These are phyloP conservation scores for Didymella exigua DNA, from an alignment of 2,329 filamentous ascomycete genomes.

Conservation along the genomic window DNA sequence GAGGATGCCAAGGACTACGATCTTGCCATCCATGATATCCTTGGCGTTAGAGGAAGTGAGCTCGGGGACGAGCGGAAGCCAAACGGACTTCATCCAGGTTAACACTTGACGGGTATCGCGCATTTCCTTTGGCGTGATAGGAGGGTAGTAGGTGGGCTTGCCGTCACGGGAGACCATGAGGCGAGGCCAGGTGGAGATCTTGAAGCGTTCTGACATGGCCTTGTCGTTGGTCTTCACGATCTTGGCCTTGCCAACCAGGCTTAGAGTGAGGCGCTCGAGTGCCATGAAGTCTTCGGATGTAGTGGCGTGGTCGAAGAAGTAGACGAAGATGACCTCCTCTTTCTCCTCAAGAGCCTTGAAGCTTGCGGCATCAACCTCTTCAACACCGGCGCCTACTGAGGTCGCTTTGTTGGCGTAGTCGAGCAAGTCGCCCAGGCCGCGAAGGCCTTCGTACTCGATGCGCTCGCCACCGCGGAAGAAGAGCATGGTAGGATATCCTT, in stretches of 20 bases:
- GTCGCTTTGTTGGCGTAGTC: constrained; percentile 86
- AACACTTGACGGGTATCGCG: constrained; percentile 81
- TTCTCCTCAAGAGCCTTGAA: constrained; percentile 87
- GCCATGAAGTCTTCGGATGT: constrained; percentile 90
- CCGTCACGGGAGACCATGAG: constrained; percentile 88
- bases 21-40: constrained; percentile 93
- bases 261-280: constrained; percentile 83
- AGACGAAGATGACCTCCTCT: constrained; percentile 94
- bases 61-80: constrained; percentile 95
- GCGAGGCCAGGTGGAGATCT: constrained; percentile 96
- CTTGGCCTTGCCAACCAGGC: constrained; percentile 87
- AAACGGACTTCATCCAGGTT: constrained; percentile 93
- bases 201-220: constrained; percentile 78
- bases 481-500: constrained; percentile 84
- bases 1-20: constrained; percentile 91
- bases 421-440: constrained; percentile 88
- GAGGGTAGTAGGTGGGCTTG: constrained; percentile 86
- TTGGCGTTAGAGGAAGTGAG: constrained; percentile 87
- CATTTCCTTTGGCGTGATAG: constrained; percentile 88
- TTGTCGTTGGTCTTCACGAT: constrained; percentile 89
- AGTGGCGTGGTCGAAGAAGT: constrained; percentile 96
- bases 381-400: constrained; percentile 75
- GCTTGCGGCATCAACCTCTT: constrained; percentile 75
- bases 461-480: constrained; percentile 93
- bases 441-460: constrained; percentile 89